These are phyloP conservation scores for Naganishia kalamii DNA, from an alignment of 768 basidiomycete genomes.

Conservation along the genomic window DNA sequence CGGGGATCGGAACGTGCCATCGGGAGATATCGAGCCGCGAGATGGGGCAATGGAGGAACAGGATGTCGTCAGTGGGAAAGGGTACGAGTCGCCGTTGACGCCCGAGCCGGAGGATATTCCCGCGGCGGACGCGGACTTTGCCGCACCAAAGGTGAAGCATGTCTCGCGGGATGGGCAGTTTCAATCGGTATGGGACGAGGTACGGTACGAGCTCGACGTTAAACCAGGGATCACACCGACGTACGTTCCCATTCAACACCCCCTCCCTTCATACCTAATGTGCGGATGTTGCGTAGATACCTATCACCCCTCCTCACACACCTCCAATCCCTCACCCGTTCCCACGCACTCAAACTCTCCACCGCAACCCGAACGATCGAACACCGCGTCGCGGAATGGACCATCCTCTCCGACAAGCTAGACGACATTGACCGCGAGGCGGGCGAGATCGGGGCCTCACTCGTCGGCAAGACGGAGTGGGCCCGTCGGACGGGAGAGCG, in stretches of 20 bases:
- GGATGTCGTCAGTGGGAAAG: neutral
- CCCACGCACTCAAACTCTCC: conserved; percentile 1
- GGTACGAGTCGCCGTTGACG: neutral
- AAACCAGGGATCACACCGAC: neutral
- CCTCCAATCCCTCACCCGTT: neutral
- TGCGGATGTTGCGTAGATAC: neutral
- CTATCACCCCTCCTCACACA: neutral
- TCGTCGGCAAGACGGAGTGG: neutral
- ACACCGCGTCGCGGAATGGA: conserved; percentile 7
- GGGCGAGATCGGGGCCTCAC: neutral
- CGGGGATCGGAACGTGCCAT: neutral
- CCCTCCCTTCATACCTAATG: neutral
- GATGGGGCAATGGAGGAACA: too few relatives aligned
- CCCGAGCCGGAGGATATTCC: neutral
- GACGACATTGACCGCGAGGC: neutral
- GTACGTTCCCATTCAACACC: neutral
- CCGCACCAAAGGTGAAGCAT: neutral
- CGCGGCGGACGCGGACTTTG: neutral
- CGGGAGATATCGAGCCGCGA: too few relatives aligned
- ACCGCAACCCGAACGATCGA: conserved; percentile 3
- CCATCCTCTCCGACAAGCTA: neutral
- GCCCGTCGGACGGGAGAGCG: neutral
- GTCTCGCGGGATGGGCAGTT: neutral
- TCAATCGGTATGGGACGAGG: conserved; percentile 1
- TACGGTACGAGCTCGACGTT: neutral